These are phyloP conservation scores for Sugiyamaella valdiviana DNA, from an alignment of 805 yeast species.

Conservation along the genomic window DNA sequence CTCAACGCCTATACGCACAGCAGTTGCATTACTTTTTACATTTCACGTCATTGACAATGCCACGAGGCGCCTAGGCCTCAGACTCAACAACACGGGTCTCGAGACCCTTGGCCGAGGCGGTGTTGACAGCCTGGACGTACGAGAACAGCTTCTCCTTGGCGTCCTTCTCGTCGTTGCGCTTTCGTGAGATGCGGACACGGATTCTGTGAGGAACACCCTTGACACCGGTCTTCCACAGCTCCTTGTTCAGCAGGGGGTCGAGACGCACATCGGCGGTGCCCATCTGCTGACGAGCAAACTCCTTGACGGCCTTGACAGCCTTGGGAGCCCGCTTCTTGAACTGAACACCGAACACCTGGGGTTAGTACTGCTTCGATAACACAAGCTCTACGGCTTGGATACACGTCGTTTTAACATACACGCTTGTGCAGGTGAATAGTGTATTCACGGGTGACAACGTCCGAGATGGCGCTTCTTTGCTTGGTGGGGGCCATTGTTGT, in stretches of 20 bases:
- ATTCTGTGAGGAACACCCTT: conserved; percentile 98
- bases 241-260: conserved; percentile 97
- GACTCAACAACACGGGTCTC: conserved; percentile 95
- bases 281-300: conserved; percentile 97
- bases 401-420: conserved; percentile 49
- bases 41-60: not conserved
- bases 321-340: conserved; percentile 99
- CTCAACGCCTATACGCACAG: not conserved
- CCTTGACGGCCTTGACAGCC: conserved; percentile 99
- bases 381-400: not conserved
- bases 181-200: conserved; percentile 98
- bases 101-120: conserved; percentile 94
- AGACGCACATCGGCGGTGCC: conserved; percentile 98
- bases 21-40: conserved; percentile 5
- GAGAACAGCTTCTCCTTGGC: conserved; percentile 97
- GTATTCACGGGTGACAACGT: conserved; percentile 99
- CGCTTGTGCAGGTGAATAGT: conserved; percentile 99
- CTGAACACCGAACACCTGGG: conserved; percentile 89
- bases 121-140: conserved; percentile 94
- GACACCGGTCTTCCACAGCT: conserved; percentile 99
- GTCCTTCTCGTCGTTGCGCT: conserved; percentile 99
- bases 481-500: conserved; percentile 38
- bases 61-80: conserved; percentile 39
- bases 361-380: conserved; percentile 5
- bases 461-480: conserved; percentile 76